Percentiles rank a stretch among this genome's conserved stretches.
phyloP scores from a whole-genome alignment of 129 eudicot genomes.

The Silybum marianum region DNA sequence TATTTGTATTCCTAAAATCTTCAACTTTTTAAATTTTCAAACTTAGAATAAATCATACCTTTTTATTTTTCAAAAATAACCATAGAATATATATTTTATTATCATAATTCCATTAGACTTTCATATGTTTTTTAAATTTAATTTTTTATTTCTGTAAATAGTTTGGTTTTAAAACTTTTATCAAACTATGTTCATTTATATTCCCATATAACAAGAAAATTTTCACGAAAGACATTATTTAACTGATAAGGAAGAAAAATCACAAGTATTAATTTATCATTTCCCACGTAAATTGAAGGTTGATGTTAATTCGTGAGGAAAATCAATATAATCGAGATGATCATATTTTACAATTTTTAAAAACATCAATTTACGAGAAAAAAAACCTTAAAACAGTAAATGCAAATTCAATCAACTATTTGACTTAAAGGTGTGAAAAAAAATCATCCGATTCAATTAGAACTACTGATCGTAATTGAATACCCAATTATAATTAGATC shows the following conservation, averaged over 20 bases:
- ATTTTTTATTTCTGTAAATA: not conserved
- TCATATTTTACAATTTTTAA: too few relatives aligned
- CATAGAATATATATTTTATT: too few relatives aligned
- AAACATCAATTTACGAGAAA: too few relatives aligned
- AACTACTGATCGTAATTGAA: too few relatives aligned
- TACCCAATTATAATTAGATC: too few relatives aligned
- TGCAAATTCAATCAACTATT: too few relatives aligned
- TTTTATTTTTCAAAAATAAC: too few relatives aligned
- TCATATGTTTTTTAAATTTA: not conserved
- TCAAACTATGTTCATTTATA: not conserved
- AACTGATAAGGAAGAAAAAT: not conserved
- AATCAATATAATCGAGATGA: too few relatives aligned
- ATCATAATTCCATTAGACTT: not conserved
- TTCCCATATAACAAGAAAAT: not conserved
- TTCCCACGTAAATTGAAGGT: not conserved
- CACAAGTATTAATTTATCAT: not conserved
- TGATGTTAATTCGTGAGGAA: not conserved
- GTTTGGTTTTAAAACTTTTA: not conserved
- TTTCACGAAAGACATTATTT: not conserved
- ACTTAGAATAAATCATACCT: not conserved
- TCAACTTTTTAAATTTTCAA: not conserved
- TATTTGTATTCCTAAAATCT: not conserved
- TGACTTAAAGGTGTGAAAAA: too few relatives aligned
- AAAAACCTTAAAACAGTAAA: too few relatives aligned
- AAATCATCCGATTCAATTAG: too few relatives aligned